Conservation (phyloP, 2,329 filamentous ascomycete species). For the Botrytis aclada region DNA sequence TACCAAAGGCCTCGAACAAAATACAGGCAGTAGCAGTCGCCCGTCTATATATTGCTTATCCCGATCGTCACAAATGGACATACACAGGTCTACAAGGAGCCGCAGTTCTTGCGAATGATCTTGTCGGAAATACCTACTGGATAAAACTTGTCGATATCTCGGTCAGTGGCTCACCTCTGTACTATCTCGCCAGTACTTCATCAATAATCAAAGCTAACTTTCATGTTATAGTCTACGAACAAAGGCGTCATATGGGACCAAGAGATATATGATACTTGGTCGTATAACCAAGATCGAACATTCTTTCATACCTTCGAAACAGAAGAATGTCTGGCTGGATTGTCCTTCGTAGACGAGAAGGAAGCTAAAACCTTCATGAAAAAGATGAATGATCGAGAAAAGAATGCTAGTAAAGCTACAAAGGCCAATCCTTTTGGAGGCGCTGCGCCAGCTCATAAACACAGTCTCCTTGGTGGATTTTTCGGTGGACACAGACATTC, state of each 20-base stretch:
- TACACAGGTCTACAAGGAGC: conserved; percentile 93
- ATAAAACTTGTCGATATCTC: conserved; percentile 96
- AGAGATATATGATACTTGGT: conserved; percentile 93
- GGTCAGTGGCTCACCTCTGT: conserved; percentile 51
- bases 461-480: conserved; percentile 56
- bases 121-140: conserved; percentile 95
- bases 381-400: conserved; percentile 95
- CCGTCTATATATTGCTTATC: conserved; percentile 88
- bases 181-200: not conserved
- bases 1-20: conserved; percentile 94
- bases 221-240: conserved; percentile 63
- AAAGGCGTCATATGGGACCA: conserved; percentile 94
- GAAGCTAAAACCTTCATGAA: conserved; percentile 96
- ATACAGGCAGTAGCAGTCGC: conserved; percentile 94
- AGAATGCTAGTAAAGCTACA: conserved; percentile 89
- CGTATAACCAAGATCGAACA: conserved; percentile 93
- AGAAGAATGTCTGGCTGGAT: conserved; percentile 82
- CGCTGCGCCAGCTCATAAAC: conserved; percentile 41
- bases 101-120: conserved; percentile 84
- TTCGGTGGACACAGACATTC: conserved; percentile 59
- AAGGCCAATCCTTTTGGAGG: conserved; percentile 70
- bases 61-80: conserved; percentile 81
- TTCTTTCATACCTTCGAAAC: conserved; percentile 98
- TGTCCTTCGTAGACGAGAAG: conserved; percentile 96
- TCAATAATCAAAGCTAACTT: conserved; percentile 24